Base-by-base conservation (phyloP, 768 basidiomycete species). In the Amanita brunnescens region DNA sequence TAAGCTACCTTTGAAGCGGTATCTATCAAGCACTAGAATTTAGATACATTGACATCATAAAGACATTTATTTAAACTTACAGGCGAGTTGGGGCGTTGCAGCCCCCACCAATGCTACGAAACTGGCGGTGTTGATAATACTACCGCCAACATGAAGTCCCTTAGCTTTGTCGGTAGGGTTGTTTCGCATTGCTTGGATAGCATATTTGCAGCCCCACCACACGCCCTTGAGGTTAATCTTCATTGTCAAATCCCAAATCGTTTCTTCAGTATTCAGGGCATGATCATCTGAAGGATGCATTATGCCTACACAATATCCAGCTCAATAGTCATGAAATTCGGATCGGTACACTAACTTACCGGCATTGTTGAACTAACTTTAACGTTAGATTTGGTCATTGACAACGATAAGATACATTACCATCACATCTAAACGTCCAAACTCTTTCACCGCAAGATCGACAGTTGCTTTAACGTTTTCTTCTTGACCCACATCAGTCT, bases 121-220 rank as follows among this genome's bases (percentile, higher is more conserved):
- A 62, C 91, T 94, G 2, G 96, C 95, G 8, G 91, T 94, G 70
- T 98, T 98, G 71, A 98, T 97, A 71, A 99, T 94, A 59, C 89
- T 91, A 52, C 90, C 90, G 40, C 90, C 90, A 9, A 73, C 70
- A 60, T 78, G 84, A 10, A 98, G 78, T 3, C 89, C 87, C 66
- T 85, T 91, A 54, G 78, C 70, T 54, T 78, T 77, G 52, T 97
- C 93, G 41, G 80, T 80, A 9, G 90, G 80, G 68, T 99, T 99
- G 55, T 90, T 69, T 54, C 91, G 84, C 95, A 99, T 99, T 33
- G 96, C 96, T 47, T 85, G 73, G 62, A 99, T 94, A 5, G 95
- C 96, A 62, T 98, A 85, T 70, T 97, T 98, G 77, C 88, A 94
- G 29, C 96, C 96, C 85, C 87, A 99, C 96, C 95, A 98, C 54